Conservation (phyloP, 1,284 basidiomycete genomes). For the Ceratobasidium sp. region DNA sequence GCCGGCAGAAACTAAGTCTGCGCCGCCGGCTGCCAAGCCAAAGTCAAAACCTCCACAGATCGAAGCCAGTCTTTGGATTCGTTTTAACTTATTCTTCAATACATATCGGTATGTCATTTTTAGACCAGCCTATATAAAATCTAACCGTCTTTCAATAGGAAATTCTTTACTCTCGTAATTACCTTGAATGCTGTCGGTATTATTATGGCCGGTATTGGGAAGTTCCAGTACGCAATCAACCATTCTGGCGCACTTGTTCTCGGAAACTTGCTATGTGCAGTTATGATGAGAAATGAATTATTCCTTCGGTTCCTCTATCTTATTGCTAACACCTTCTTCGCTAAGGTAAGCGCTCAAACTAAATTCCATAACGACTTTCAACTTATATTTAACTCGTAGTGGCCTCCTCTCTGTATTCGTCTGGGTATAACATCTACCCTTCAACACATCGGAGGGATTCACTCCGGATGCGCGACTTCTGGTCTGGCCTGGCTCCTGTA, state of each 20-base stretch:
- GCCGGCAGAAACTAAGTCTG: conserved; percentile 14
- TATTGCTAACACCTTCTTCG: conserved; percentile 70
- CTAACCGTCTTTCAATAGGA: conserved; percentile 62
- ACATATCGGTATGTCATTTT: conserved; percentile 57
- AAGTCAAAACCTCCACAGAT: conserved; percentile 57
- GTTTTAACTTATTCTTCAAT: conserved; percentile 76
- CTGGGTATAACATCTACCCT: conserved; percentile 72
- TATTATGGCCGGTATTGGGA: conserved; percentile 71
- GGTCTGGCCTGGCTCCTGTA: conserved; percentile 72
- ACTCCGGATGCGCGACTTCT: conserved; percentile 77
- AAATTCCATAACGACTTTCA: background rate
- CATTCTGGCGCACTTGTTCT: conserved; percentile 74
- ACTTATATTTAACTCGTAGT: conserved; percentile 59
- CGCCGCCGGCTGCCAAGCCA: conserved; percentile 9
- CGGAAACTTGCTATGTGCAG: conserved; percentile 68
- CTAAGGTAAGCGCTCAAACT: conserved; percentile 64
- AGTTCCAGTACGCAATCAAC: conserved; percentile 71
- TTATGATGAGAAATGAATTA: conserved; percentile 71
- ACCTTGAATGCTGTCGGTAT: conserved; percentile 72
- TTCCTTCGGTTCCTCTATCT: conserved; percentile 73
- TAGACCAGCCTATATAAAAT: background rate
- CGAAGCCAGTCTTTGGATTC: conserved; percentile 69
- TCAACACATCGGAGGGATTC: conserved; percentile 81
- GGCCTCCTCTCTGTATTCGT: conserved; percentile 75
- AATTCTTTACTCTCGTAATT: conserved; percentile 73